These are phyloP conservation scores for Fusarium chlamydosporum DNA, from an alignment of 2,329 filamentous ascomycete genomes.

Conservation along the genomic window DNA sequence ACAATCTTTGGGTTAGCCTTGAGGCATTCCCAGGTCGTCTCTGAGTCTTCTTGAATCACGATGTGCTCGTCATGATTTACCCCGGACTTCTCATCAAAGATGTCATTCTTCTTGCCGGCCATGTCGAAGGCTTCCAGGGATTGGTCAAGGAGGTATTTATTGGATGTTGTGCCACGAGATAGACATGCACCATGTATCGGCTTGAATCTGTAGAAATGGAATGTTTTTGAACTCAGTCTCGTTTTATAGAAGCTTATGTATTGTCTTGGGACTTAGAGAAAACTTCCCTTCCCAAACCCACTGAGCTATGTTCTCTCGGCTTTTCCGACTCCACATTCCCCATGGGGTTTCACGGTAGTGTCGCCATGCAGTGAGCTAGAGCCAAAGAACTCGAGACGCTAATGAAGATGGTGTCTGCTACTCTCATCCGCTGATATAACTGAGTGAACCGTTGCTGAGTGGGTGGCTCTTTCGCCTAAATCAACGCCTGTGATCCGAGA, in stretches of 20 bases:
- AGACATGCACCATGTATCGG: neutral
- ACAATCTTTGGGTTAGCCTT: slow-evolving; percentile 15
- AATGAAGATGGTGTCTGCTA: neutral
- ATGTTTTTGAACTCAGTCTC: neutral
- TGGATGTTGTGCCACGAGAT: neutral
- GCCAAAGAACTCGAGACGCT: neutral
- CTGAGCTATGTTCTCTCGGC: neutral
- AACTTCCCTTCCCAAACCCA: neutral
- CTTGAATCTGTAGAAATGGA: neutral
- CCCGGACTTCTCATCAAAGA: neutral
- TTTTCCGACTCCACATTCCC: slow-evolving; percentile 1
- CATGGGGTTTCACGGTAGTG: slow-evolving; percentile 1
- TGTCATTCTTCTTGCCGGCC: neutral
- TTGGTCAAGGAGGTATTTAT: neutral
- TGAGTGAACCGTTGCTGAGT: neutral
- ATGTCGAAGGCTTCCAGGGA: neutral
- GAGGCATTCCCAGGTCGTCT: slow-evolving; percentile 12
- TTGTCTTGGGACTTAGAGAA: neutral
- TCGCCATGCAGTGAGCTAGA: neutral
- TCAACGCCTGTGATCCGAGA: neutral
- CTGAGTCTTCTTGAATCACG: slow-evolving; percentile 1
- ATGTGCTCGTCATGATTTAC: slow-evolving; percentile 8
- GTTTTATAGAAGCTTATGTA: neutral
- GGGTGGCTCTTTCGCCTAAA: neutral
- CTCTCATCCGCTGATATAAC: neutral